Percentiles rank a stretch among this genome's conserved stretches.
Conservation (phyloP, 2,329 filamentous ascomycete species). For the Nannizzia gypsea region DNA sequence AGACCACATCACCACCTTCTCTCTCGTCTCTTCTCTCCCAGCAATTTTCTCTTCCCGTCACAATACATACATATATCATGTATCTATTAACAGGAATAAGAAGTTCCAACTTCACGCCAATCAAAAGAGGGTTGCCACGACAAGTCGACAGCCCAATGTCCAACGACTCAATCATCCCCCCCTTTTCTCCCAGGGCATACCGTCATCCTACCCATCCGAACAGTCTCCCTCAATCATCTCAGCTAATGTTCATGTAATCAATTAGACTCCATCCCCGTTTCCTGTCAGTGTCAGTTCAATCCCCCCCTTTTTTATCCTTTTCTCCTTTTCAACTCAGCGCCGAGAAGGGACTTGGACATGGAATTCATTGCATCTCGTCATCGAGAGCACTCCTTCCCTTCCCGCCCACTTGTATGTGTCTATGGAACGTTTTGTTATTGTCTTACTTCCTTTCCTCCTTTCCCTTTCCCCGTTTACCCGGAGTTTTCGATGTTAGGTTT, state of each 20-base stretch:
- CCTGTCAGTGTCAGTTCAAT: not conserved
- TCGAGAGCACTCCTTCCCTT: not conserved
- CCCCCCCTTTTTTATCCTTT: not conserved
- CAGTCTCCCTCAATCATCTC: not conserved
- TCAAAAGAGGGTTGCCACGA: not conserved
- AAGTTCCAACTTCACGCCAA: not conserved
- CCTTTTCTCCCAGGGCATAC: not conserved
- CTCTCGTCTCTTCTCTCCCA: not conserved
- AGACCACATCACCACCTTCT: not conserved
- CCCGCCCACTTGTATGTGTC: not conserved
- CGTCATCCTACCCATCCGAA: not conserved
- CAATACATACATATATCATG: not conserved
- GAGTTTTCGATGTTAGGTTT: not conserved
- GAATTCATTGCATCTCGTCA: not conserved
- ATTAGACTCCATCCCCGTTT: not conserved
- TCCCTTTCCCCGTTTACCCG: too few species aligned
- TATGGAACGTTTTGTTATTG: not conserved
- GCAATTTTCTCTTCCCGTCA: too few species aligned
- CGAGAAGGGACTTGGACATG: not conserved
- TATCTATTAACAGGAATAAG: not conserved
- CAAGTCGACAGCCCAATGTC: not conserved
- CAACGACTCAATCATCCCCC: not conserved
- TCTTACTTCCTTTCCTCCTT: not conserved
- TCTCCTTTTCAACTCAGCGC: not conserved
- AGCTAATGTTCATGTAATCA: not conserved